Percentiles rank a stretch among this genome's conserved stretches.
These are phyloP conservation scores for Candida anutae DNA, from an alignment of 1,139 yeast species.

Conservation along the genomic window DNA sequence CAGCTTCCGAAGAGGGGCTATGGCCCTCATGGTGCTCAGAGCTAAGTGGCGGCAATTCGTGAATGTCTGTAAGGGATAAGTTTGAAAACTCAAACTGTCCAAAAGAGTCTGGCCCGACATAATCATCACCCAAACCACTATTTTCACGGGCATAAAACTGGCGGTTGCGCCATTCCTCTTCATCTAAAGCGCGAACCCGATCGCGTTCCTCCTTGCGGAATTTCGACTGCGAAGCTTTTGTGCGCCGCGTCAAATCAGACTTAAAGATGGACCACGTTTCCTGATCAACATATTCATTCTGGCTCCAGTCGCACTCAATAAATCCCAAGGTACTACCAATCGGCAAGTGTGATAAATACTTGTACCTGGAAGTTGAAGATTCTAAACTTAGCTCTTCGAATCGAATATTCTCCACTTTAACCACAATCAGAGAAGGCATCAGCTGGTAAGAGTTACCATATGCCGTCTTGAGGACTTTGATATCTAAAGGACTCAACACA, in stretches of 20 bases:
- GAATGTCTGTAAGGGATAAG: constrained; percentile 23
- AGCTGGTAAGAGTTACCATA: constrained; percentile 50
- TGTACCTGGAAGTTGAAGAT: constrained; percentile 50
- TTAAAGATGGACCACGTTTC: constrained; percentile 51
- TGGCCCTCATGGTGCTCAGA: no score
- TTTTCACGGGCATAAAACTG: constrained; percentile 56
- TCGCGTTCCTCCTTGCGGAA: constrained; percentile 61
- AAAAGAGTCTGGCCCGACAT: constrained; percentile 12
- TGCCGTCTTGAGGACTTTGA: constrained; percentile 58
- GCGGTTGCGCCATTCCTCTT: constrained; percentile 51
- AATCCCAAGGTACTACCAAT: constrained; percentile 78
- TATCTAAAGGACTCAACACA: constrained; percentile 72
- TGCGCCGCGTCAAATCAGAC: constrained; percentile 54
- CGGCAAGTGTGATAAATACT: constrained; percentile 78
- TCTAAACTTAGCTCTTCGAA: constrained; percentile 53
- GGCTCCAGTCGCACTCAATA: constrained; percentile 77
- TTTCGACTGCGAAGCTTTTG: constrained; percentile 45
- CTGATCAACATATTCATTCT: constrained; percentile 31
- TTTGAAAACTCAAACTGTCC: constrained; percentile 19
- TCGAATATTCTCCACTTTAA: constrained; percentile 61
- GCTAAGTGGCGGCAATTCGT: constrained; percentile 16
- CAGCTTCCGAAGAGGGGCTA: background rate
- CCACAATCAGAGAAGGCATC: constrained; percentile 60
- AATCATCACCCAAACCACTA: constrained; percentile 10
- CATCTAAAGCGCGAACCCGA: constrained; percentile 49